Percentiles rank a stretch among this genome's conserved stretches.
Evolutionary conservation across 2,329 filamentous ascomycete genomes (phyloP).

Genomic region (Myriosclerotinia scirpicola): DNA sequence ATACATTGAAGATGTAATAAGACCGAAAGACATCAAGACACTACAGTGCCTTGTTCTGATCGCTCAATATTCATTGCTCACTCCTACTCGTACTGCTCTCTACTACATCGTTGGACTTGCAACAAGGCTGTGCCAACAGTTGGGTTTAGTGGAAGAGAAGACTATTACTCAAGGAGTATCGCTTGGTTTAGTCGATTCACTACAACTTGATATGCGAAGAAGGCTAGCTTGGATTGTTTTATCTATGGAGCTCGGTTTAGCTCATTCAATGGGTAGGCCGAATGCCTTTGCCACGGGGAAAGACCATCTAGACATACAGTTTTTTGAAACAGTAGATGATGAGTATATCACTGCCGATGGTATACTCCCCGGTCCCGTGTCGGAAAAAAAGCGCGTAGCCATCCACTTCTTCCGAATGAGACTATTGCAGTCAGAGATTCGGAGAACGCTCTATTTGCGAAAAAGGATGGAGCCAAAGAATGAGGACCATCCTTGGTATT

Average conservation of each 20-base stretch:
- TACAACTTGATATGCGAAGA: slow-evolving; percentile 86
- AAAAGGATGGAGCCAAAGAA: slow-evolving; percentile 74
- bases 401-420: slow-evolving; percentile 96
- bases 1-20: slow-evolving; percentile 77
- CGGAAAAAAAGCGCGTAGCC: slow-evolving; percentile 81
- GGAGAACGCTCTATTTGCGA: slow-evolving; percentile 80
- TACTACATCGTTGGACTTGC: slow-evolving; percentile 93
- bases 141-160: slow-evolving; percentile 85
- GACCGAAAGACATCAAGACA: slow-evolving; percentile 85
- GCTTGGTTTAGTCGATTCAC: slow-evolving; percentile 59
- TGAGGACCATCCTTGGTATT: slow-evolving; percentile 86
- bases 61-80: slow-evolving; percentile 87
- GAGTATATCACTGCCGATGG: slow-evolving; percentile 76
- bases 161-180: slow-evolving; percentile 67
- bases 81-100: slow-evolving; percentile 85
- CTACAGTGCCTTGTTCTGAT: slow-evolving; percentile 87
- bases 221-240: slow-evolving; percentile 85
- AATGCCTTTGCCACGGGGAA: slow-evolving; percentile 79
- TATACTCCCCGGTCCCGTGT: slow-evolving; percentile 68
- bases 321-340: slow-evolving; percentile 81
- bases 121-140: slow-evolving; percentile 81
- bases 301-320: slow-evolving; percentile 81
- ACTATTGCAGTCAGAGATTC: slow-evolving; percentile 81
- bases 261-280: slow-evolving; percentile 84
- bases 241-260: slow-evolving; percentile 84